Evolutionary conservation across 1,139 yeast genomes (phyloP).

Genomic region (Pneumocystis wakefieldiae): DNA sequence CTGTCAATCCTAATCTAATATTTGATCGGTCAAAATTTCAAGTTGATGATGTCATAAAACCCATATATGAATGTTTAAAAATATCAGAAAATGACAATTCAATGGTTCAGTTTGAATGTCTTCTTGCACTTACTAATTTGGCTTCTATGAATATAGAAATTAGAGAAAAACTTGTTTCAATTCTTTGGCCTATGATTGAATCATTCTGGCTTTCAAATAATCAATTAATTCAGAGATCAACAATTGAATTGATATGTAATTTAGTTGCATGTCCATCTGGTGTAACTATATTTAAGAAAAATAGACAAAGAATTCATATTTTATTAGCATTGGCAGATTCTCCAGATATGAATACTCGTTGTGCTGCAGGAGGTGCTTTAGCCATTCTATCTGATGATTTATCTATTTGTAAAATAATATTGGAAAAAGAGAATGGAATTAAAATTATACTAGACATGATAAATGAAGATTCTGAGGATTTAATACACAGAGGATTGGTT

Average conservation of each 20-base stretch:
- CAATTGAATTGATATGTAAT: conserved; percentile 29
- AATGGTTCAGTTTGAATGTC: conserved; percentile 32
- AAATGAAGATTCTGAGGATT: not conserved
- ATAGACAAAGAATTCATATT: conserved; percentile 20
- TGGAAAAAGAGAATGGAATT: not conserved
- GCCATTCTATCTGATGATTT: conserved; percentile 28
- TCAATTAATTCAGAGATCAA: conserved; percentile 25
- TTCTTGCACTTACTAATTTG: conserved; percentile 35
- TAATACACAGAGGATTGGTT: not conserved
- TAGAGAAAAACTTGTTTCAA: conserved; percentile 23
- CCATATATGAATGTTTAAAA: not conserved
- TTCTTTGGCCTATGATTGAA: conserved; percentile 30
- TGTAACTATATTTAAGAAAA: conserved; percentile 24
- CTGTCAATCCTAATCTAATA: not conserved
- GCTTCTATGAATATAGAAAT: conserved; percentile 29
- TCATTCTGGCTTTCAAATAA: conserved; percentile 24
- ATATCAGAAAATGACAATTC: conserved; percentile 4
- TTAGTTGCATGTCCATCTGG: conserved; percentile 22
- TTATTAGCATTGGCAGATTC: conserved; percentile 22
- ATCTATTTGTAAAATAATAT: conserved; percentile 20
- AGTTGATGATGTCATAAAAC: not conserved
- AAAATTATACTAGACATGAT: not conserved
- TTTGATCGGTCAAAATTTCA: not conserved
- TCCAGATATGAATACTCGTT: conserved; percentile 24
- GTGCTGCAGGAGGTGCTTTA: conserved; percentile 30